A percentile compares a stretch with the other conserved stretches of the same genome.
These are phyloP conservation scores for Xylaria sp. DNA, from an alignment of 2,329 filamentous ascomycete genomes.

Conservation along the genomic window DNA sequence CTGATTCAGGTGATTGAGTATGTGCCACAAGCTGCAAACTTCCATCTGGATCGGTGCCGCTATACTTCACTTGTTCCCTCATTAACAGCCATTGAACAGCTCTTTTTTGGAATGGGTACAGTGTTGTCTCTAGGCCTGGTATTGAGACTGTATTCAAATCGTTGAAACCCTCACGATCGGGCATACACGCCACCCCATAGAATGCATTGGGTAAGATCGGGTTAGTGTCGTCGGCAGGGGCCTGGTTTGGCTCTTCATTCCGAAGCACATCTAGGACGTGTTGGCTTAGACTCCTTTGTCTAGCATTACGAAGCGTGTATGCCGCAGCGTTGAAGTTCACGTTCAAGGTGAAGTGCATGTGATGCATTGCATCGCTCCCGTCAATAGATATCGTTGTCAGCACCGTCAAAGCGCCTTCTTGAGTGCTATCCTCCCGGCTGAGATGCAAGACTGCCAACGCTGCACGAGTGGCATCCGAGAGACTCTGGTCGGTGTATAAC, in stretches of 20 bases:
- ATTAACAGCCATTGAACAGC: constrained; percentile 75
- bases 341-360: constrained; percentile 49
- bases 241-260: constrained; percentile 2
- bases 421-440: constrained; percentile 31
- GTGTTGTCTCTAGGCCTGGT: constrained; percentile 56
- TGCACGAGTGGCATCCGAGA: constrained; percentile 24
- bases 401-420: constrained; percentile 49
- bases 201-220: constrained; percentile 64
- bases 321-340: constrained; percentile 57
- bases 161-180: constrained; percentile 55
- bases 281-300: constrained; percentile 50
- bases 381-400: constrained; percentile 48
- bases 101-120: constrained; percentile 79
- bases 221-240: constrained; percentile 37
- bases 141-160: constrained; percentile 54
- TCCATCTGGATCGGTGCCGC: constrained; percentile 29
- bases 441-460: constrained; percentile 33
- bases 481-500: constrained; percentile 25
- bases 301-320: constrained; percentile 47
- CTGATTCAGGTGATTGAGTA: constrained; percentile 28
- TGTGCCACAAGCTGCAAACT: constrained; percentile 44
- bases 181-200: constrained; percentile 74
- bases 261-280: constrained; percentile 52
- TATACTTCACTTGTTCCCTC: constrained; percentile 70
- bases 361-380: constrained; percentile 41